phyloP scores from a whole-genome alignment of 2,329 filamentous ascomycete species.

The Alternaria gansuensis region DNA sequence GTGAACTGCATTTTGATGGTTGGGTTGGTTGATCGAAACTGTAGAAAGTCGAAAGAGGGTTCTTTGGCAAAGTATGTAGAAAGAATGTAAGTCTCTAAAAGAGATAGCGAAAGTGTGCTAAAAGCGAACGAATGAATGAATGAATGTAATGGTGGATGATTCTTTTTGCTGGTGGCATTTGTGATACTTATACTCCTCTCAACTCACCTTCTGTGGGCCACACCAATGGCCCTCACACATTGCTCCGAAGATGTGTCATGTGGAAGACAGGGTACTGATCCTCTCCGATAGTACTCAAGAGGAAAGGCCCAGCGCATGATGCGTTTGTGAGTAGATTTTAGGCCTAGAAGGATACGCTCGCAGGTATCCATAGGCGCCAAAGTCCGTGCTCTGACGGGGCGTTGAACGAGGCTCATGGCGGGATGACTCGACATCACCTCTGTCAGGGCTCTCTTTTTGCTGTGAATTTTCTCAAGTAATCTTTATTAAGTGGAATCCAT shows the following conservation, averaged over 20 bases:
- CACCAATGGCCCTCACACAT: not conserved
- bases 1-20: constrained; percentile 49
- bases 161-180: constrained; percentile 7
- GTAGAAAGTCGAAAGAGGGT: constrained; percentile 26
- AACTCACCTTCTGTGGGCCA: not conserved
- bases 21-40: constrained; percentile 21
- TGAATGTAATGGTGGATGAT: constrained; percentile 30
- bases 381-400: constrained; percentile 5
- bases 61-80: constrained; percentile 30
- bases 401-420: not conserved
- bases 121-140: constrained; percentile 38
- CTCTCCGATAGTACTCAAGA: not conserved
- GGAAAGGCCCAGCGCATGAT: constrained; percentile 8
- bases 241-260: constrained; percentile 10
- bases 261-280: constrained; percentile 4
- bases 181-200: constrained; percentile 25
- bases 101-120: constrained; percentile 33
- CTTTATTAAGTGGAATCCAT: not conserved
- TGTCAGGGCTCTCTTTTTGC: not conserved
- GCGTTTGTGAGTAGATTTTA: not conserved
- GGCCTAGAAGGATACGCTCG: not conserved
- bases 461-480: not conserved
- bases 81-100: constrained; percentile 30
- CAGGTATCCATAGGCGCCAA: not conserved
- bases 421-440: not conserved